Base-by-base conservation (phyloP, 139 green algal species). In the Micromonas commoda region DNA sequence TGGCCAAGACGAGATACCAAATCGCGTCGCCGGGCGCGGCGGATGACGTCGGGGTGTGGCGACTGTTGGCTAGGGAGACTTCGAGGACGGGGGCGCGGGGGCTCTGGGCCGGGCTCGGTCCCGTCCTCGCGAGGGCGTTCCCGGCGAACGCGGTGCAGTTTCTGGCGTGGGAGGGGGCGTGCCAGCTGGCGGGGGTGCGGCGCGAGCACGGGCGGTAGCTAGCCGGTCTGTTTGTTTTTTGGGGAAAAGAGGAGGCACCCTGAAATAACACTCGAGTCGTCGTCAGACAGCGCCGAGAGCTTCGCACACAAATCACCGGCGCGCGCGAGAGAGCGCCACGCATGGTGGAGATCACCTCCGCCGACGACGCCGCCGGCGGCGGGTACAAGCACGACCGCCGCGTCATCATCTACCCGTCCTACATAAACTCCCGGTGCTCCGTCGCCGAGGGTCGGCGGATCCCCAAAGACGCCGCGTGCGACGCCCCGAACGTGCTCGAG, bases 401-500 rank as follows among this genome's bases (percentile, higher is more conserved):
- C 23, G 29, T 75, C 20, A 84, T 90, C 33, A 76, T 92, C 16
- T 92, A 92, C 54, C 86, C 88, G 9, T 77, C 80, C 24, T 92
- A 92, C 69, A 85, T 92, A 24, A 83, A 91, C 79, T 73, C 68
- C 45, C 82, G 81, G 19, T 84, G 82, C 33, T 91, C 86, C 57
- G 71, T 91, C 32, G 84, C 85, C 4, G 64, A 90, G n/a, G 88
- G 88, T 1, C 76, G 88, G 0, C 71, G 76, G 37, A 85, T 92
- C 23, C 67, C 81, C 29, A 73, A 79, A 61, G 68, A 79, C 31
- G 57, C 85, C 86, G 86, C 75, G 2, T 85, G 76, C 34, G 88
- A 91, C n/a, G 73, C 85, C 24, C 87, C 87, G 2, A 84, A 75
- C 39, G 75, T 80, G 0, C 1, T 83, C 16, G 87, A 91, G 68